Evolutionary conservation across 2,329 filamentous ascomycete genomes (phyloP).

Genomic region (Alternaria conjuncta): DNA sequence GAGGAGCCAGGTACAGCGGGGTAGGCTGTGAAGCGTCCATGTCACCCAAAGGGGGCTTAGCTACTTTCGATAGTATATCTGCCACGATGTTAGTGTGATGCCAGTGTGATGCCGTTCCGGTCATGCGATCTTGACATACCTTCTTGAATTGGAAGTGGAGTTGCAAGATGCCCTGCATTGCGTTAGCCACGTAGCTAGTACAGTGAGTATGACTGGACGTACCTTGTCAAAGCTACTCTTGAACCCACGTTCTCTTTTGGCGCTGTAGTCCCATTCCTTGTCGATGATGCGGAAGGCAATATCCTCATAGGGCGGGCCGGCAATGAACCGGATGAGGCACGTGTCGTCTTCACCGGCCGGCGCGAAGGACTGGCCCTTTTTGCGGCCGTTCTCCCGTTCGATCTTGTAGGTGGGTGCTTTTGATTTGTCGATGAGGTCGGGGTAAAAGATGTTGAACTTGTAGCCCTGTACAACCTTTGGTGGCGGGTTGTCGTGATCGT

Average conservation of each 20-base stretch:
- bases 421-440: slow-evolving; percentile 91
- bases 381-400: slow-evolving; percentile 87
- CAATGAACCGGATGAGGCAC: slow-evolving; percentile 93
- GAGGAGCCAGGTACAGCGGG: not conserved
- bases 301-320: slow-evolving; percentile 94
- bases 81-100: slow-evolving; percentile 27
- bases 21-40: slow-evolving; percentile 2
- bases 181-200: slow-evolving; percentile 33
- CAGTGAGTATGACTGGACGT: slow-evolving; percentile 45
- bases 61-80: slow-evolving; percentile 59
- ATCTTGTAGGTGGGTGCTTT: slow-evolving; percentile 97
- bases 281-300: slow-evolving; percentile 97
- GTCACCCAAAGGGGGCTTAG: not conserved
- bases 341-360: slow-evolving; percentile 96
- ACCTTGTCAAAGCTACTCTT: slow-evolving; percentile 98
- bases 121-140: slow-evolving; percentile 58
- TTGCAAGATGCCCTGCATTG: slow-evolving; percentile 81
- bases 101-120: slow-evolving; percentile 16
- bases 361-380: slow-evolving; percentile 89
- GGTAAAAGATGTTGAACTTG: slow-evolving; percentile 99
- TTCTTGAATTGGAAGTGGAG: slow-evolving; percentile 99
- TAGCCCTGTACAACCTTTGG: slow-evolving; percentile 98
- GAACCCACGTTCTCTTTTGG: slow-evolving; percentile 92
- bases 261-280: slow-evolving; percentile 98
- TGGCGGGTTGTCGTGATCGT: slow-evolving; percentile 96